Conservation (phyloP, 352 stramenopile genomes). For the Phytophthora ramorum region DNA sequence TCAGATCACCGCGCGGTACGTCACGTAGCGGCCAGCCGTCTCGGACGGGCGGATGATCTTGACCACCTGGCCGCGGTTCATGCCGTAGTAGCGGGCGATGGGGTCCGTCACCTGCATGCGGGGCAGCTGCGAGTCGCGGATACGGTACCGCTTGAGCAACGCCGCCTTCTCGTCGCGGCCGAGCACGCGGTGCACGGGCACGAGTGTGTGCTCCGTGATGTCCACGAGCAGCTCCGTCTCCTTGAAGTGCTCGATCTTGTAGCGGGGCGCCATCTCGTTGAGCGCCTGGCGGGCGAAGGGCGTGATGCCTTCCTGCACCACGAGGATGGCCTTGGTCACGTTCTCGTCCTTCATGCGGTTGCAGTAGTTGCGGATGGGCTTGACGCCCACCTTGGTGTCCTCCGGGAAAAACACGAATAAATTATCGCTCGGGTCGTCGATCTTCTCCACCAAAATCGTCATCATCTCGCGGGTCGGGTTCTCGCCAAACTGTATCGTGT, state of each 20-base stretch:
- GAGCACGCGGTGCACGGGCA: constrained; percentile 98
- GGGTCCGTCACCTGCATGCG: constrained; percentile 99
- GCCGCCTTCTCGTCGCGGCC: constrained; percentile 97
- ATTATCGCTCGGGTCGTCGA: constrained; percentile 93
- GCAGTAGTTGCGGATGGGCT: constrained; percentile 95
- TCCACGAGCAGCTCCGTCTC: constrained; percentile 99
- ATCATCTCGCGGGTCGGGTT: constrained; percentile 95
- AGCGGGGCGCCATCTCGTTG: constrained; percentile 93
- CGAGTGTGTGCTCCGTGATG: constrained; percentile 99
- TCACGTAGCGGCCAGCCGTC: constrained; percentile 99
- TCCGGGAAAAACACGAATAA: constrained; percentile 99
- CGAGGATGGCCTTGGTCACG: constrained; percentile 98
- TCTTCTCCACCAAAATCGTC: constrained; percentile 96
- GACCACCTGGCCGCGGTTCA: constrained; percentile 98
- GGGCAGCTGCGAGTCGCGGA: constrained; percentile 99
- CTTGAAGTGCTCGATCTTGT: constrained; percentile 98
- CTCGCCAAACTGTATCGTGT: constrained; percentile 81
- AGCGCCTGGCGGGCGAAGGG: constrained; percentile 97
- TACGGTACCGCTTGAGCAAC: constrained; percentile 98
- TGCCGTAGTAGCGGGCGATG: constrained; percentile 97
- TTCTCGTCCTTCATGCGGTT: constrained; percentile 98
- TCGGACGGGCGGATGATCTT: constrained; percentile 99
- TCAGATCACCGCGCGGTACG: constrained; percentile 99
- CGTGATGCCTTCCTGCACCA: constrained; percentile 97
- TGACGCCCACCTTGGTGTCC: constrained; percentile 99